Base-by-base conservation (phyloP, 257 asterid genomes). In the Striga asiatica region DNA sequence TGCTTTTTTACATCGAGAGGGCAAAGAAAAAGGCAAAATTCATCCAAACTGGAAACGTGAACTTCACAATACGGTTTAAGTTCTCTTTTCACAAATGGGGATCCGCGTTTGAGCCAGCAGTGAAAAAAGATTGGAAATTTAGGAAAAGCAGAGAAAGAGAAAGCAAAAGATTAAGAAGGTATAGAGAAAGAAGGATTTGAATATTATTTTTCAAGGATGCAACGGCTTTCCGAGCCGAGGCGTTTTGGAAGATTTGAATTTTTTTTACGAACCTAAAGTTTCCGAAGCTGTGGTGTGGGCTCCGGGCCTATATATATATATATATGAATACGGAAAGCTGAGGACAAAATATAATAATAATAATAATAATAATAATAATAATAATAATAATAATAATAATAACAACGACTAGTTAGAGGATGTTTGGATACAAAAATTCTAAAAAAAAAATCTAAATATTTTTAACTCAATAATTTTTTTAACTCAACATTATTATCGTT, bases 171-270 rank as follows among this genome's bases (percentile, higher is more conserved):
- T 17, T 42, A 45, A 58, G 62, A 20, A 6, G 39, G 35, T 32
- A 37, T 18, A 6, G 25, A 3, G 11, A 53, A 53, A 64, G 61
- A 28, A 50, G 29, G 68, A 23, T 62, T 58, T 13, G 8, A 64
- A 57, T n/a, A n/a, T n/a, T n/a, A n/a, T 58, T 49, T 56, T 35
- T 38, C 2, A 6, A 19, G 54, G 62, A 39, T 46, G 68, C 64
- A 73, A 74, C 79, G 79, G 79, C 58, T 51, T 57, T 58, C 72
- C 73, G 71, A 69, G 57, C 61, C 67, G 52, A 35, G 28, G 21
- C 37, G 17, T 12, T 22, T 28, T 32, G 18, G 14, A 52, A 25
- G 51, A 18, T 11, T 13, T 3, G 49, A 10, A 5, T 12, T 4
- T 32, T 32, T 10, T 17, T 53, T 34, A 27, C 69, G 72, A 68